phyloP scores from a whole-genome alignment of 345 rosid genomes.

The Bruguiera sexangula region DNA sequence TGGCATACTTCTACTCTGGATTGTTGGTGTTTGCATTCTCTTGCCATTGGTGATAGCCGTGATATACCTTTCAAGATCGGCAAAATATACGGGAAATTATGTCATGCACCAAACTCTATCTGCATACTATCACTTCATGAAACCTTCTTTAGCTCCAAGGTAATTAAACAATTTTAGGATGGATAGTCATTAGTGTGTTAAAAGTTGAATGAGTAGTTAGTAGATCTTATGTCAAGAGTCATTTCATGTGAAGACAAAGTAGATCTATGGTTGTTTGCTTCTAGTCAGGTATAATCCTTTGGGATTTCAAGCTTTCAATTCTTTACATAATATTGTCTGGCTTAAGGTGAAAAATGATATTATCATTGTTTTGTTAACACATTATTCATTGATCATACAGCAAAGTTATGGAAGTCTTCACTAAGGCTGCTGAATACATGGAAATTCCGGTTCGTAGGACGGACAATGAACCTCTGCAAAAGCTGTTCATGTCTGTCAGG shows the following conservation, averaged over 20 bases:
- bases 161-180: conserved; percentile 19
- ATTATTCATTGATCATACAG: conserved; percentile 38
- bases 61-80: conserved; percentile 86
- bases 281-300: not conserved
- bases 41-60: conserved; percentile 95
- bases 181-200: not conserved
- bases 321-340: not conserved
- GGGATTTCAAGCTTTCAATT: not conserved
- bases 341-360: not conserved
- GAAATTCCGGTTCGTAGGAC: conserved; percentile 97
- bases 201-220: not conserved
- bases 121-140: conserved; percentile 85
- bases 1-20: conserved; percentile 96
- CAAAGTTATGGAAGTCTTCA: conserved; percentile 98
- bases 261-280: no score
- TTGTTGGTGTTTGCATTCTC: conserved; percentile 95
- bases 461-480: conserved; percentile 93
- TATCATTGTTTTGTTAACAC: conserved; percentile 8
- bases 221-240: not conserved
- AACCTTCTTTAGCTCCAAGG: conserved; percentile 99
- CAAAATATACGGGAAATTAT: conserved; percentile 95
- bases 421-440: conserved; percentile 92
- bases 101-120: conserved; percentile 97
- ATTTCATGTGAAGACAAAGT: no score
- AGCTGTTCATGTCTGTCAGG: conserved; percentile 90